Conservation (phyloP, 2,329 filamentous ascomycete genomes). For the Paracoccidioides brasiliensis region DNA sequence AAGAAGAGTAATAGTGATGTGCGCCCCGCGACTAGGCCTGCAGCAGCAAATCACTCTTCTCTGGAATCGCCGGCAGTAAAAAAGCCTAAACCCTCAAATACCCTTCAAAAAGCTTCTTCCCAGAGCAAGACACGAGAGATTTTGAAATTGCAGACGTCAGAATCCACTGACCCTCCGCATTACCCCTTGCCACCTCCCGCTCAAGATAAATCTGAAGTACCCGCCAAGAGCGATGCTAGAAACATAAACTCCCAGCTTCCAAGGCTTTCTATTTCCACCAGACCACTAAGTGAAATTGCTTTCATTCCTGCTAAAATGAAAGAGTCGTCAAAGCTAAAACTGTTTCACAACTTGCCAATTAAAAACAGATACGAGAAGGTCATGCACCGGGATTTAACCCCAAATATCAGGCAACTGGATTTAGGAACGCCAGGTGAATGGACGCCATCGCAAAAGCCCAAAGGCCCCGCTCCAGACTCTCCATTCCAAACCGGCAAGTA, state of each 20-base stretch:
- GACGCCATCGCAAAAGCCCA: constrained; percentile 3
- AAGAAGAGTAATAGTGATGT: neutral
- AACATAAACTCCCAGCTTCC: neutral
- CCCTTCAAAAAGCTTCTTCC: neutral
- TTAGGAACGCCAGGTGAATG: constrained; percentile 25
- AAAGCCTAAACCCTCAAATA: neutral
- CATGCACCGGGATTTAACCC: constrained; percentile 21
- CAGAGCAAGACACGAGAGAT: neutral
- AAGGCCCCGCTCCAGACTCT: neutral
- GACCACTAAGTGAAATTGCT: neutral
- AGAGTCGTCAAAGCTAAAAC: neutral
- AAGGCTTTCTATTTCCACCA: neutral
- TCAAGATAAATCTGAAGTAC: neutral
- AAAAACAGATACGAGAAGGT: constrained; percentile 21
- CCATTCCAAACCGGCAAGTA: neutral
- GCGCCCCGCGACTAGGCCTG: neutral
- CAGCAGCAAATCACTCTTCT: neutral
- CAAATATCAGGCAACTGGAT: constrained; percentile 24
- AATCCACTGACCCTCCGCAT: neutral
- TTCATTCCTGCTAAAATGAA: neutral
- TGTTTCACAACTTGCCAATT: constrained; percentile 16
- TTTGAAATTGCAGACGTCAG: neutral
- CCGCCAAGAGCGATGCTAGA: neutral
- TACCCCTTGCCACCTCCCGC: neutral
- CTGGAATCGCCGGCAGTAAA: neutral